Conservation (phyloP, 768 basidiomycete species). For the Lentinula guzmanii region DNA sequence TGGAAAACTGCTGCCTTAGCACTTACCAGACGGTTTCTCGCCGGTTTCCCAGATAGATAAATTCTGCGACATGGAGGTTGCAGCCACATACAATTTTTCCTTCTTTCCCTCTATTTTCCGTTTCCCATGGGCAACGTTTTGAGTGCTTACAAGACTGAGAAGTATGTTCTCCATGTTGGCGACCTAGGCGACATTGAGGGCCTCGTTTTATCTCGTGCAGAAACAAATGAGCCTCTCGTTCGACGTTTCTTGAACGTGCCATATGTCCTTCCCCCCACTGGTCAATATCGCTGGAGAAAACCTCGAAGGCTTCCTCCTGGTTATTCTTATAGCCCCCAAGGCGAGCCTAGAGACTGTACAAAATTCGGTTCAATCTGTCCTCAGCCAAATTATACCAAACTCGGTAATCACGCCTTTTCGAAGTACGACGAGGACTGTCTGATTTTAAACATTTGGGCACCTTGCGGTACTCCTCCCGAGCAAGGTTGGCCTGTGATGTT, state of each 20-base stretch:
- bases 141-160: background rate
- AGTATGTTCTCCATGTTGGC: background rate
- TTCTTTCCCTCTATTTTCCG: background rate
- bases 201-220: conserved; percentile 1
- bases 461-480: conserved; percentile 2
- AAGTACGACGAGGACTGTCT: conserved; percentile 6
- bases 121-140: conserved; percentile 17
- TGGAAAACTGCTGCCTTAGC: background rate
- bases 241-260: conserved; percentile 5
- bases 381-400: conserved; percentile 5
- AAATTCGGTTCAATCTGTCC: conserved; percentile 6
- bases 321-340: background rate
- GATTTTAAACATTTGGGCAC: conserved; percentile 6
- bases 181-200: background rate
- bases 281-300: conserved; percentile 6
- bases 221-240: background rate
- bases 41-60: background rate
- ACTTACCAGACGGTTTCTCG: background rate
- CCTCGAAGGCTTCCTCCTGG: background rate
- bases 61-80: background rate
- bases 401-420: background rate
- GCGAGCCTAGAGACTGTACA: conserved; percentile 4
- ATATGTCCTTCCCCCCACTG: conserved; percentile 6
- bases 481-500: conserved; percentile 9
- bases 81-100: background rate